Percentiles rank a stretch among this genome's conserved stretches.
phyloP scores from a whole-genome alignment of 352 stramenopile genomes.

The Phytophthora sp. region DNA sequence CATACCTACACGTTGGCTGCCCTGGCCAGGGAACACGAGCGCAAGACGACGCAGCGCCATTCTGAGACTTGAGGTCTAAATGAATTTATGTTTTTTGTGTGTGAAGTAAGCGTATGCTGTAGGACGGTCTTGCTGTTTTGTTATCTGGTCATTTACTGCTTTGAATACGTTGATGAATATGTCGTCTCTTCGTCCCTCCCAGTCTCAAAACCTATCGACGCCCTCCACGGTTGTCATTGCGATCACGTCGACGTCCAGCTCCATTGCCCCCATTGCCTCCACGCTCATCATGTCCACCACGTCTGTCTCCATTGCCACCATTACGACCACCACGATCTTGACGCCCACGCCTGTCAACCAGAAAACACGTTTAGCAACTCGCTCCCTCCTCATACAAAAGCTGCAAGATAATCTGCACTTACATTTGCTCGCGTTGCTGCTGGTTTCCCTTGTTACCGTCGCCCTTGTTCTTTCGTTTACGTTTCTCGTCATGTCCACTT shows the following conservation, averaged over 20 bases:
- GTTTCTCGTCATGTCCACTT: constrained; percentile 52
- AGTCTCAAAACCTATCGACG: constrained; percentile 48
- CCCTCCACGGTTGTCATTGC: constrained; percentile 46
- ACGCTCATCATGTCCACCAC: constrained; percentile 32
- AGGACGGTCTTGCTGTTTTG: constrained; percentile 23
- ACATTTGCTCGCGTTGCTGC: constrained; percentile 67
- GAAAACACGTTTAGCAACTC: constrained; percentile 13
- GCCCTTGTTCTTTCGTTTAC: constrained; percentile 59
- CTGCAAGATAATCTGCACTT: no score
- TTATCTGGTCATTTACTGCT: constrained; percentile 29
- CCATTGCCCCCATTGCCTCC: constrained; percentile 25
- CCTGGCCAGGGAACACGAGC: constrained; percentile 87
- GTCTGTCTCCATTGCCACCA: constrained; percentile 30
- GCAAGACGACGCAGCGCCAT: constrained; percentile 50
- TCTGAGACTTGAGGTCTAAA: constrained; percentile 18
- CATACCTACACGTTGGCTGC: constrained; percentile 85
- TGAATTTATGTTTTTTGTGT: constrained; percentile 20
- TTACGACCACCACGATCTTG: constrained; percentile 39
- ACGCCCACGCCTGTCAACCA: constrained; percentile 32
- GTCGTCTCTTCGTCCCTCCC: no score
- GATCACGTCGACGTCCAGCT: constrained; percentile 40
- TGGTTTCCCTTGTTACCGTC: constrained; percentile 36
- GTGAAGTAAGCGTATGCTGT: constrained; percentile 15
- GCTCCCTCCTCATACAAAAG: no score
- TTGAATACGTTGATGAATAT: constrained; percentile 18